Conservation (phyloP, 768 basidiomycete species). For the Mycena indigotica region DNA sequence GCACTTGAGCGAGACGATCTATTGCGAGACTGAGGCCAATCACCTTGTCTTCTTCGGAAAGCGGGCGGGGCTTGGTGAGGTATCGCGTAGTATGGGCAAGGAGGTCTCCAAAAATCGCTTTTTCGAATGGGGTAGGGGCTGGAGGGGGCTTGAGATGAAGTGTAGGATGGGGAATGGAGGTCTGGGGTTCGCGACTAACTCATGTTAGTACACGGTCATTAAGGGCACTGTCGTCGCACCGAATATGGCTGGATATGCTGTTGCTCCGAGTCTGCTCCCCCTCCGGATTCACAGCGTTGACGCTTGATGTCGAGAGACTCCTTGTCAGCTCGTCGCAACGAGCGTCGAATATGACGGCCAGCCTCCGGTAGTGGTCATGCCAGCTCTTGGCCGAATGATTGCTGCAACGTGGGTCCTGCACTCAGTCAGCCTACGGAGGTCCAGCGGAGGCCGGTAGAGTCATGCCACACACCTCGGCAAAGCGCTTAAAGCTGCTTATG, state of each 20-base stretch:
- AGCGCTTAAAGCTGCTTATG: neutral
- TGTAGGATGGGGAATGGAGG: too few species aligned
- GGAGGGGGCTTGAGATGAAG: too few species aligned
- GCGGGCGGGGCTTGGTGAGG: neutral
- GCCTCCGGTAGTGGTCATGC: neutral
- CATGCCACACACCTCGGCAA: neutral
- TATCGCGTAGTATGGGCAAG: too few species aligned
- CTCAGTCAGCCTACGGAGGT: neutral
- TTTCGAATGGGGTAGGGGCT: too few species aligned
- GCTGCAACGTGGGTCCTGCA: neutral
- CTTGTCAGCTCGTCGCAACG: neutral
- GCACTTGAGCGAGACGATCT: neutral
- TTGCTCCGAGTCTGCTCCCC: neutral
- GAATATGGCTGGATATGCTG: too few species aligned
- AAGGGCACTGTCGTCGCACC: too few species aligned
- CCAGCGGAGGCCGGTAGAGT: neutral
- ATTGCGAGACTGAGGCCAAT: neutral
- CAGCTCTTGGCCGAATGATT: neutral
- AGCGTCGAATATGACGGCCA: neutral
- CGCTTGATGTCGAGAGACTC: neutral
- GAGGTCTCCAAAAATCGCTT: too few species aligned
- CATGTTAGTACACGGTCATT: too few species aligned
- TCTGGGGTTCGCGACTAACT: too few species aligned
- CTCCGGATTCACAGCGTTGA: too few species aligned
- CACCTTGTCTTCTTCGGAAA: neutral